Percentiles rank a stretch among this genome's conserved stretches.
Evolutionary conservation across 352 stramenopile species (phyloP).

Genomic region (Discostella stelligera): DNA sequence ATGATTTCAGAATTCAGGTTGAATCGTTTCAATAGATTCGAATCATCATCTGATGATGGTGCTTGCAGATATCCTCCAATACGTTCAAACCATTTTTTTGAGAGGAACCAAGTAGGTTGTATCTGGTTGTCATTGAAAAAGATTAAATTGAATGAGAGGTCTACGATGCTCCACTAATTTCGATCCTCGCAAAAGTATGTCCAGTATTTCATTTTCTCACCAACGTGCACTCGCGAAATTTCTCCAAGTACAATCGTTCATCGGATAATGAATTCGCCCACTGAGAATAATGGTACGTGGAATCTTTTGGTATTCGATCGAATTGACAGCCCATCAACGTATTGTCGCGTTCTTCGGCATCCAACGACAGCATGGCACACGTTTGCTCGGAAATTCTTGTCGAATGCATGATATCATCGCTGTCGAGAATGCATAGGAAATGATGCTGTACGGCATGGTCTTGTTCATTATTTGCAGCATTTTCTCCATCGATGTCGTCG

Average conservation of each 20-base stretch:
- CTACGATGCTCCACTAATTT: neutral
- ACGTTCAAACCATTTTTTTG: slow-evolving; percentile 47
- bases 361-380: slow-evolving; percentile 49
- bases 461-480: neutral
- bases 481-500: slow-evolving; percentile 14
- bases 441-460: slow-evolving; percentile 15
- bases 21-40: neutral
- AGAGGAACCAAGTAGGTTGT: slow-evolving; percentile 79
- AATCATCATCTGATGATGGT: slow-evolving; percentile 9
- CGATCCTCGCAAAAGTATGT: neutral
- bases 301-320: slow-evolving; percentile 67
- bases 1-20: neutral
- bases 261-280: slow-evolving; percentile 79
- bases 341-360: slow-evolving; percentile 22
- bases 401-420: slow-evolving; percentile 76
- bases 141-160: neutral
- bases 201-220: neutral
- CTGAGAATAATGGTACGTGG: slow-evolving; percentile 75
- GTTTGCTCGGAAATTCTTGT: slow-evolving; percentile 68
- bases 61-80: slow-evolving; percentile 74
- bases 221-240: slow-evolving; percentile 77
- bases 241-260: slow-evolving; percentile 69
- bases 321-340: slow-evolving; percentile 76
- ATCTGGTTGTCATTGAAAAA: slow-evolving; percentile 23
- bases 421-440: slow-evolving; percentile 76